phyloP scores from a whole-genome alignment of 106 monocot species.

The Dendrobium officinale region DNA sequence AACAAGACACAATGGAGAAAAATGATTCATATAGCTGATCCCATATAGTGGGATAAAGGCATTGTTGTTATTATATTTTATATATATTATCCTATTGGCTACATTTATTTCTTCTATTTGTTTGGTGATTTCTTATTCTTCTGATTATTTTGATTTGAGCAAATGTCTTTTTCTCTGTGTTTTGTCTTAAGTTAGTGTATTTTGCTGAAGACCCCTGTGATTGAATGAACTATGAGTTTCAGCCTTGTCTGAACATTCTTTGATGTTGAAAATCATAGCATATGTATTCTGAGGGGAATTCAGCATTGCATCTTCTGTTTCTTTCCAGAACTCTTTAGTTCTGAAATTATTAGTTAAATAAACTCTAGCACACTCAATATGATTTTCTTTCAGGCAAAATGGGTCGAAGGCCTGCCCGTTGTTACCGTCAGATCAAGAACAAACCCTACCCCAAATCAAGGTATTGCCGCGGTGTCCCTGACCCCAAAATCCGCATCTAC shows the following conservation, averaged over 20 bases:
- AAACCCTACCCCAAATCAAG: slow-evolving; percentile 36
- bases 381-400: background rate
- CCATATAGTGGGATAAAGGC: too few species aligned
- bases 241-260: slow-evolving; percentile 1
- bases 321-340: background rate
- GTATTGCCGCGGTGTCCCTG: slow-evolving; percentile 52
- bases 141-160: background rate
- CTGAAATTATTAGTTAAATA: background rate
- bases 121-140: background rate
- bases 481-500: slow-evolving; percentile 50
- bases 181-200: background rate
- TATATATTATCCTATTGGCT: too few species aligned
- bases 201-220: background rate
- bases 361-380: background rate
- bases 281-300: background rate
- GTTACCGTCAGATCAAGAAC: slow-evolving; percentile 28
- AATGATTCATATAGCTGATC: too few species aligned
- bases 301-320: background rate
- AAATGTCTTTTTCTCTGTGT: background rate
- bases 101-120: too few species aligned
- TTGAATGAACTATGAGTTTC: background rate
- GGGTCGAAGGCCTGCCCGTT: slow-evolving; percentile 18
- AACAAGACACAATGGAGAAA: too few species aligned
- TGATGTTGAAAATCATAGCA: background rate
- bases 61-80: too few species aligned